Percentiles rank a stretch among this genome's conserved stretches.
These are phyloP conservation scores for Seiridium unicorne DNA, from an alignment of 2,329 filamentous ascomycete genomes.

Conservation along the genomic window DNA sequence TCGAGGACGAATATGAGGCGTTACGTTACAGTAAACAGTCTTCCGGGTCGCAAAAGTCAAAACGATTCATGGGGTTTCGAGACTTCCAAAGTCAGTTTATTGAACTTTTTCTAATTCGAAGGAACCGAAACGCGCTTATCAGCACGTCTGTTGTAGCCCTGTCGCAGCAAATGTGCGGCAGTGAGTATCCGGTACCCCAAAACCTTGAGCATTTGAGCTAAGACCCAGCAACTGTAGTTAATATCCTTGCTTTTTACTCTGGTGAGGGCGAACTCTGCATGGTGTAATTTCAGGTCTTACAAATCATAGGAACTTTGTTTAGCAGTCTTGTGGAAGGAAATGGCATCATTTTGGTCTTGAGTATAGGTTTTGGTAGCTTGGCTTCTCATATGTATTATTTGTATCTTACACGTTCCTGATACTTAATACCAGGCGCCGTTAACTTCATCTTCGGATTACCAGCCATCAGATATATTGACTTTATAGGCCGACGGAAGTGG, in stretches of 20 bases:
- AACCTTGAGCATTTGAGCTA: background rate
- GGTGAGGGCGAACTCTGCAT: constrained; percentile 15
- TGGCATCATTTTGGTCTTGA: background rate
- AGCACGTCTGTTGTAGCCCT: constrained; percentile 28
- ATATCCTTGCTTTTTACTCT: constrained; percentile 44
- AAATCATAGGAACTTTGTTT: no score
- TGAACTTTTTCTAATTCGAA: constrained; percentile 20
- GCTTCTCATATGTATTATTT: background rate
- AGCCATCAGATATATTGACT: constrained; percentile 36
- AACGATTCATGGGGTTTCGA: background rate
- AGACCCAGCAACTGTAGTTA: constrained; percentile 26
- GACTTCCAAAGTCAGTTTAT: background rate
- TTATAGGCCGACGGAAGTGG: constrained; percentile 40
- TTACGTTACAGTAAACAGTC: background rate
- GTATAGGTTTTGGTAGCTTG: background rate
- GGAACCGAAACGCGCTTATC: constrained; percentile 27
- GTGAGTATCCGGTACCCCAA: constrained; percentile 17
- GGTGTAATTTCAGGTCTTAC: no score
- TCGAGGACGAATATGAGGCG: background rate
- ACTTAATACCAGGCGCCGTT: constrained; percentile 28
- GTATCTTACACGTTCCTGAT: background rate
- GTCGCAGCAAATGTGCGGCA: constrained; percentile 32
- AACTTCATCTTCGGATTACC: constrained; percentile 42
- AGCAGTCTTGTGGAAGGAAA: no score
- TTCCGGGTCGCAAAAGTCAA: no score